phyloP scores from a whole-genome alignment of 495 filamentous ascomycete species.

The Penicillium subrubescens region DNA sequence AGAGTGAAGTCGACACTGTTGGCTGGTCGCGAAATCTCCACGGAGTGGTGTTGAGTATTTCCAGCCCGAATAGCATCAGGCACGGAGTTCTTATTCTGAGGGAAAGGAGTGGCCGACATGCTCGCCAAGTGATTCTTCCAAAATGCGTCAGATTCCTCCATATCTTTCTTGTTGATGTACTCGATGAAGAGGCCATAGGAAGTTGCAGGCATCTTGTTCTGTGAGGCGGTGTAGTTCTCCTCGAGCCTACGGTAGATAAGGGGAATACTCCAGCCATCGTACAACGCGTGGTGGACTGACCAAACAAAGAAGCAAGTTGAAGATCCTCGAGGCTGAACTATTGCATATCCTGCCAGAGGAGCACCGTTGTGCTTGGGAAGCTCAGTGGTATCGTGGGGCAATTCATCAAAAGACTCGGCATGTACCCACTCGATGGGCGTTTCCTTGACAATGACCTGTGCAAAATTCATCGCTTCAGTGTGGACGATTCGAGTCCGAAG shows the following conservation, averaged over 20 bases:
- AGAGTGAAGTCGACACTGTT: constrained; percentile 42
- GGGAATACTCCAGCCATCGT: constrained; percentile 70
- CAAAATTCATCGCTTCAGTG: constrained; percentile 44
- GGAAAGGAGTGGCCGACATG: constrained; percentile 32
- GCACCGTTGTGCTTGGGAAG: constrained; percentile 55
- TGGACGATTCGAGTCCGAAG: constrained; percentile 60
- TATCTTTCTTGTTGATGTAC: constrained; percentile 39
- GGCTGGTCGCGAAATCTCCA: constrained; percentile 24
- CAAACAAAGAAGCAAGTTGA: constrained; percentile 55
- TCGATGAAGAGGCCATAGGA: constrained; percentile 48
- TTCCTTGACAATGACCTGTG: constrained; percentile 57
- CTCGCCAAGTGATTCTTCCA: constrained; percentile 45
- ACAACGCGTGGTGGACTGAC: constrained; percentile 69
- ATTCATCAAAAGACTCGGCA: constrained; percentile 45
- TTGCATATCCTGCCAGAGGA: constrained; percentile 56
- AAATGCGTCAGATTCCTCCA: constrained; percentile 41
- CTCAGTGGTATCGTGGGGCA: constrained; percentile 45
- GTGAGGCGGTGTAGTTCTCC: constrained; percentile 36
- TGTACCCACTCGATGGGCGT: constrained; percentile 50
- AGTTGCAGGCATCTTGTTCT: constrained; percentile 15
- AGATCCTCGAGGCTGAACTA: constrained; percentile 39
- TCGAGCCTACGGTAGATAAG: constrained; percentile 60
- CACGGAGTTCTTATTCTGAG: constrained; percentile 31
- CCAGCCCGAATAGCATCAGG: constrained; percentile 31
- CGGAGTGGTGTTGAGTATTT: constrained; percentile 32